These are phyloP conservation scores for Astrothelium subdiscretum DNA, from an alignment of 495 filamentous ascomycete species.

Conservation along the genomic window DNA sequence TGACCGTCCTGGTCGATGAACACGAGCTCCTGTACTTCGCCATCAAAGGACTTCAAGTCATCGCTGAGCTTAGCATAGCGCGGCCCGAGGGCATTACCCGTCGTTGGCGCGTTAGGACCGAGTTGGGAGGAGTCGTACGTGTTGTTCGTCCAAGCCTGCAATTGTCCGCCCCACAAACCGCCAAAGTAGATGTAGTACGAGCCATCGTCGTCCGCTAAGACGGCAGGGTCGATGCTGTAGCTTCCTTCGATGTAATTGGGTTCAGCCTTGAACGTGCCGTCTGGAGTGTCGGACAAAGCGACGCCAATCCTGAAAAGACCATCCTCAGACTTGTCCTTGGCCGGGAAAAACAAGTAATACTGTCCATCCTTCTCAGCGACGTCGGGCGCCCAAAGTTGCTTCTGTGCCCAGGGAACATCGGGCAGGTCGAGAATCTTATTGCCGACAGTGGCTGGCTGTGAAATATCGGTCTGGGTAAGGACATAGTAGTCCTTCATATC, in stretches of 20 bases:
- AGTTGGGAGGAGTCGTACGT: slow-evolving; percentile 43
- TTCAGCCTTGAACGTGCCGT: slow-evolving; percentile 46
- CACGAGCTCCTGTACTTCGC: slow-evolving; percentile 37
- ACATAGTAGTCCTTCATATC: slow-evolving; percentile 67
- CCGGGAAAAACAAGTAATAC: slow-evolving; percentile 56
- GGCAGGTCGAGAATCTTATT: slow-evolving; percentile 40
- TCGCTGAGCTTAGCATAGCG: slow-evolving; percentile 48
- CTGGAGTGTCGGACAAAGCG: slow-evolving; percentile 40
- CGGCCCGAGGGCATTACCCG: slow-evolving; percentile 37
- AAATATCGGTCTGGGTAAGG: slow-evolving; percentile 40
- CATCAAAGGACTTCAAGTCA: slow-evolving; percentile 50
- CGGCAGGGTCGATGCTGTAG: slow-evolving; percentile 54
- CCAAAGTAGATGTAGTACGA: slow-evolving; percentile 53
- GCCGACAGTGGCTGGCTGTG: slow-evolving; percentile 45
- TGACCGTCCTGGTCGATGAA: slow-evolving; percentile 50
- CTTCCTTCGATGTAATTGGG: slow-evolving; percentile 48
- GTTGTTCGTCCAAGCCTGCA: slow-evolving; percentile 44
- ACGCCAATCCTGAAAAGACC: slow-evolving; percentile 56
- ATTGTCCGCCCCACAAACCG: slow-evolving; percentile 61
- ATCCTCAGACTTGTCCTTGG: slow-evolving; percentile 37
- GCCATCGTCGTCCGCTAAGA: slow-evolving; percentile 50
- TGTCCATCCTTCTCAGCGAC: slow-evolving; percentile 46
- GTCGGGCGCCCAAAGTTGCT: slow-evolving; percentile 56
- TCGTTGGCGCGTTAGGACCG: slow-evolving; percentile 26
- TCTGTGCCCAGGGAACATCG: slow-evolving; percentile 51